phyloP scores from a whole-genome alignment of 495 filamentous ascomycete species.

The Jackrogersella minutella region DNA sequence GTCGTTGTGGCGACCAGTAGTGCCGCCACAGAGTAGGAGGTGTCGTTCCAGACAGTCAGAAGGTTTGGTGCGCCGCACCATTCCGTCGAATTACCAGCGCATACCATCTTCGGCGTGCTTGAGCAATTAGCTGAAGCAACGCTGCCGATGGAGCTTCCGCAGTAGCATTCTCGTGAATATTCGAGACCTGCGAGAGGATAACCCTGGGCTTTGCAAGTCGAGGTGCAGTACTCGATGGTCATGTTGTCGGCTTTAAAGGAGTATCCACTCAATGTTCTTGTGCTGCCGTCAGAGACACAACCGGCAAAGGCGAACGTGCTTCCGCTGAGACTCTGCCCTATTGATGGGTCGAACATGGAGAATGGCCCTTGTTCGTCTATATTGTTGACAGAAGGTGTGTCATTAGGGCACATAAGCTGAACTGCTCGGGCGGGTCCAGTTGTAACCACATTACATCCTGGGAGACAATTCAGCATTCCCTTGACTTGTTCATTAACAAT shows the following conservation, averaged over 20 bases:
- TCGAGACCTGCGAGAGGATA: constrained; percentile 54
- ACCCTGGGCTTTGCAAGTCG: constrained; percentile 45
- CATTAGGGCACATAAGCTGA: constrained; percentile 18
- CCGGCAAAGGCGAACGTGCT: constrained; percentile 52
- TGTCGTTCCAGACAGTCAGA: constrained; percentile 52
- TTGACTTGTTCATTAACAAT: constrained; percentile 47
- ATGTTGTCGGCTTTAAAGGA: constrained; percentile 32
- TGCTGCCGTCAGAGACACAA: constrained; percentile 54
- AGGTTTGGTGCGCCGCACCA: constrained; percentile 53
- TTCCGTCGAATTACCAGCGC: constrained; percentile 47
- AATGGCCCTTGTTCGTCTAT: constrained; percentile 3
- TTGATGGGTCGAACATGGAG: constrained; percentile 20
- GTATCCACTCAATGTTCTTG: constrained; percentile 7
- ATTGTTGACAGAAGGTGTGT: constrained; percentile 16
- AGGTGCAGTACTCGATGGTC: constrained; percentile 52
- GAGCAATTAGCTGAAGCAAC: constrained; percentile 37
- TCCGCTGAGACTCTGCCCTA: constrained; percentile 15
- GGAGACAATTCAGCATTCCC: constrained; percentile 51
- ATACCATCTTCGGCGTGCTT: constrained; percentile 39
- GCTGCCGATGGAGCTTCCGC: constrained; percentile 36
- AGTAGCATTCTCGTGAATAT: constrained; percentile 45
- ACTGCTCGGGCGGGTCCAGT: constrained; percentile 49
- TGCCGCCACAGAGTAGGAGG: constrained; percentile 21
- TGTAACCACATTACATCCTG: constrained; percentile 60
- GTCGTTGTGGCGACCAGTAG: constrained; percentile 14